Conservation (phyloP, 2,329 filamentous ascomycete genomes). For the Herpotrichia juniperi region DNA sequence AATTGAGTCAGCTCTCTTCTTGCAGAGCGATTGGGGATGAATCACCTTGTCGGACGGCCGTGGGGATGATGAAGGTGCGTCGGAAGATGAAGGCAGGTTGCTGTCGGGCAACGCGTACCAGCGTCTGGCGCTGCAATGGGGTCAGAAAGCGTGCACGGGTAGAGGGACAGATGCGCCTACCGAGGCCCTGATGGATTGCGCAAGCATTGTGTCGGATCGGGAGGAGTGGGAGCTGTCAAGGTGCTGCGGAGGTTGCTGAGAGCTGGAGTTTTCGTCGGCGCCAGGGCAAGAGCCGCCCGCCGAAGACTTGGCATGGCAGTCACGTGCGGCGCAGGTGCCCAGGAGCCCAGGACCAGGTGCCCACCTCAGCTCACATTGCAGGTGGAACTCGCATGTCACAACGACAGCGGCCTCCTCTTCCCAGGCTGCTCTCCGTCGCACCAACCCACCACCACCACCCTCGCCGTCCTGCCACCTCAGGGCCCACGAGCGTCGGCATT, state of each 20-base stretch:
- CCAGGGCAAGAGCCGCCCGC: conserved; percentile 9
- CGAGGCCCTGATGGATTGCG: conserved; percentile 66
- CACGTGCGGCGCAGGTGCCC: too few relatives aligned
- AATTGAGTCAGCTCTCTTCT: conserved; percentile 37
- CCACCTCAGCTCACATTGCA: too few relatives aligned
- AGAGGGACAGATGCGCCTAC: conserved; percentile 48
- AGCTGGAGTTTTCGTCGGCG: conserved; percentile 21
- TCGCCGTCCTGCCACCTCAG: background rate
- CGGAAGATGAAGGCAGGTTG: conserved; percentile 60
- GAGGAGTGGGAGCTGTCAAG: conserved; percentile 34
- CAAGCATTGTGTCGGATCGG: conserved; percentile 58
- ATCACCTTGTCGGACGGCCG: conserved; percentile 66
- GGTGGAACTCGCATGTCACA: too few relatives aligned
- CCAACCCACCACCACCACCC: conserved; percentile 6
- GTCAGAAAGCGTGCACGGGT: conserved; percentile 30
- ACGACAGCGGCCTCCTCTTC: background rate
- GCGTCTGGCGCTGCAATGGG: conserved; percentile 61
- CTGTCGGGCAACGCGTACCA: conserved; percentile 65
- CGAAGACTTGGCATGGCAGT: conserved; percentile 22
- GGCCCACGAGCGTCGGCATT: conserved; percentile 7
- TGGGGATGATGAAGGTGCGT: conserved; percentile 68
- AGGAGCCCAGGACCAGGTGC: too few relatives aligned
- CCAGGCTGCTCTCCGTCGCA: background rate
- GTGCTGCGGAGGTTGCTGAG: conserved; percentile 22
- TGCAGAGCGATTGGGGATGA: conserved; percentile 36